A percentile compares a stretch with the other conserved stretches of the same genome.
These are phyloP conservation scores for Termitomyces sp. DNA, from an alignment of 768 basidiomycete species.

Conservation along the genomic window DNA sequence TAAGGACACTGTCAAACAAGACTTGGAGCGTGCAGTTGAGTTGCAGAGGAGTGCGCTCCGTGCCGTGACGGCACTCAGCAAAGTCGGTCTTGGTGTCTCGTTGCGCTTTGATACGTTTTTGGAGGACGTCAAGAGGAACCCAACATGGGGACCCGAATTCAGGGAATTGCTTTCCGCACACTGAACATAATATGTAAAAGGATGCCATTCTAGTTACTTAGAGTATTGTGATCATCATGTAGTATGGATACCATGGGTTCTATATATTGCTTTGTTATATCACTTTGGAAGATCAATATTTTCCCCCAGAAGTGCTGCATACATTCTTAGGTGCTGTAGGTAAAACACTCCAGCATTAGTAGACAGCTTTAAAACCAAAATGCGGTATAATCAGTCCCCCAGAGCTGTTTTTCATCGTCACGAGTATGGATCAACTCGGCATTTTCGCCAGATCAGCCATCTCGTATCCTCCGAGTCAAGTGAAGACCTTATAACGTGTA, in stretches of 20 bases:
- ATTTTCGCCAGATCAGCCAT: no score
- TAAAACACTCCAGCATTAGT: no score
- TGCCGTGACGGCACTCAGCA: slow-evolving; percentile 82
- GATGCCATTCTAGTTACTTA: neutral
- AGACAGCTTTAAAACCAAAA: neutral
- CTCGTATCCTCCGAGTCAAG: no score
- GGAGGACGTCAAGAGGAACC: slow-evolving; percentile 61
- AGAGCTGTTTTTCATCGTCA: neutral
- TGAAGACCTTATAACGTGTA: no score
- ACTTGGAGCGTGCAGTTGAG: slow-evolving; percentile 82
- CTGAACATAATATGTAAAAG: neutral
- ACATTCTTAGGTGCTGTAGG: neutral
- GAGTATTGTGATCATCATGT: neutral
- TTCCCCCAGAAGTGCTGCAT: neutral
- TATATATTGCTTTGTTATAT: neutral
- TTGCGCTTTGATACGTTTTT: slow-evolving; percentile 80
- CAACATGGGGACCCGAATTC: slow-evolving; percentile 67
- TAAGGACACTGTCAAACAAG: slow-evolving; percentile 96
- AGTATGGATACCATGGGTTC: neutral
- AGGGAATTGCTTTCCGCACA: slow-evolving; percentile 41
- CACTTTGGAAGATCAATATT: neutral
- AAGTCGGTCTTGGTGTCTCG: slow-evolving; percentile 58
- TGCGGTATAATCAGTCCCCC: neutral
- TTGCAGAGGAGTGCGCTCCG: slow-evolving; percentile 87
- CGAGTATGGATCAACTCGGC: no score